Evolutionary conservation across 2,329 filamentous ascomycete genomes (phyloP), one percentile per base, ranked within the genome.

Genomic region (Thelonectria blattea): DNA sequence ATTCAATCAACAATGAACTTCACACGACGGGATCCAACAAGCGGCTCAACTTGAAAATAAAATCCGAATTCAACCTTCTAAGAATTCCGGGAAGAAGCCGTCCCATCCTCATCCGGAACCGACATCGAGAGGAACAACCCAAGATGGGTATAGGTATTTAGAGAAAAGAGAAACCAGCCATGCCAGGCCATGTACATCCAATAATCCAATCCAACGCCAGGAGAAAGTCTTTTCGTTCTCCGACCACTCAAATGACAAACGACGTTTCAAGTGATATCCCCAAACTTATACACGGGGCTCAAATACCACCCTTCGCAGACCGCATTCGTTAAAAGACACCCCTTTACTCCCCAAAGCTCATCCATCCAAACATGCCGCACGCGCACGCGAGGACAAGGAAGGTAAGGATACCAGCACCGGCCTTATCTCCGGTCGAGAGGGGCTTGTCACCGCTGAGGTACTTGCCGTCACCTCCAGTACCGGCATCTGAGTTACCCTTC

Each of bases 331-430:
- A 22, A 49, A 68, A n/a, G n/a, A n/a, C 12, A 24, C 30, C 30
- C 52, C 17, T 62, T 60, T 63, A 70, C 61, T 68, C 70, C 2
- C 78, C 79, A 22, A 78, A 63, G 63, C 79, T 81, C 78, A 83
- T 83, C 81, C 81, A 83, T 17, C 75, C 76, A 63, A 82, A 82
- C 32, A 80, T 73, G 22, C 77, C 76, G 14, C 72, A 71, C 1
- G 76, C 73, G 3, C 73, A 68, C 7, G 74, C 76, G 1, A 83
- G 66, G 9, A 84, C 64, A n/a, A 83, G 52, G 20, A 78, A 73
- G 6, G 81, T 84, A 17, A 83, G 51, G 41, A 83, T 80, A 52
- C 78, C 78, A 5, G 81, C 81, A 10, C 81, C 81, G 1, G 80
- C 81, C 65, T 72, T 76, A 61, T 83, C 81, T 24, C 72, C 79